Base-by-base conservation (phyloP, 2,329 filamentous ascomycete genomes). In the Stromatinia cepivora region DNA sequence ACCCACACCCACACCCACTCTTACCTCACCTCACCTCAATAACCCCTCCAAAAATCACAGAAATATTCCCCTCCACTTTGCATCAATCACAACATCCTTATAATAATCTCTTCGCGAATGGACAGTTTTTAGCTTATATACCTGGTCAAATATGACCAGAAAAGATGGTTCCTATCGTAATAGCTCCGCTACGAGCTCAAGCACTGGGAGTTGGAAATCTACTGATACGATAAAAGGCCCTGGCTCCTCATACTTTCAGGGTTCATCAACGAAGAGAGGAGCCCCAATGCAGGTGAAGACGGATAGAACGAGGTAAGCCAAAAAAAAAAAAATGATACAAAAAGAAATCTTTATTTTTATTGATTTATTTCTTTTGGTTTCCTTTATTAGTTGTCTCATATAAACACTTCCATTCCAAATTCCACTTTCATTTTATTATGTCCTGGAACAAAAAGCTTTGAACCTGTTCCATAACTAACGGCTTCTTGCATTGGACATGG, bases 201-300 rank as follows among this genome's bases (percentile, higher is more conserved):
- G 86, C 81, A 86, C 86, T 77, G 85, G 88, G 76, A 91, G 88
- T 82, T 87, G 85, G 80, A 85, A 86, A 75, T 91, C 89, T 71
- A 85, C 84, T 77, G 85, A 87, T 76, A 93, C 90, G 52, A 81
- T 88, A 80, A 84, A 84, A 68, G 66, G 66, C 69, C 80, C 80
- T 73, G 80, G 62, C 53, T 67, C 52, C 63, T 61, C 77, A 42
- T 70, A 76, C 48, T 78, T 78, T 64, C 75, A 75, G 28, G 72
- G 71, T 50, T 67, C 76, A 50, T 75, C 77, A 64, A 64, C 48
- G 66, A 73, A 75, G 69, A 72, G 75, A 69, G 71, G 73, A 34
- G 69, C 80, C 15, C 82, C 81, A 71, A 82, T 81, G 75, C 82
- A 84, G 67, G 83, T 90, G 74, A 86, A 85, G 79, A 88, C 85